phyloP scores from a whole-genome alignment of 2,329 filamentous ascomycete species.

The Aureobasidium lini region DNA sequence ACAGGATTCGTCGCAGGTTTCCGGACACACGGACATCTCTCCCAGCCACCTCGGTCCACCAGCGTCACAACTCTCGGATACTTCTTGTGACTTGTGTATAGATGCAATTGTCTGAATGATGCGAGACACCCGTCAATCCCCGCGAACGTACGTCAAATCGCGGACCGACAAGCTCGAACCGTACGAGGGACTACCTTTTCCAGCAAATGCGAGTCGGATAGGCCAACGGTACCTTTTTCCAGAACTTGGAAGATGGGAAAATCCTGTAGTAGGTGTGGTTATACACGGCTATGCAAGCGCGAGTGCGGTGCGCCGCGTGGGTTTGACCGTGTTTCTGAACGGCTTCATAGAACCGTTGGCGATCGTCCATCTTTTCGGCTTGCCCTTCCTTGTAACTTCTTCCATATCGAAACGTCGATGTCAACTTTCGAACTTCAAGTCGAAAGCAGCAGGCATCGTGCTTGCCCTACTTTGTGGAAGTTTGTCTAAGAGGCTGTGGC shows the following conservation, averaged over 20 bases:
- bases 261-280: neutral
- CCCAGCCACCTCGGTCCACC: too few species aligned
- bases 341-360: constrained; percentile 6
- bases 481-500: neutral
- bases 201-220: neutral
- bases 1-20: too few species aligned
- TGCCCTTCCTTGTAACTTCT: constrained; percentile 2
- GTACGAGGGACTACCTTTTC: neutral
- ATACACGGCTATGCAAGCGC: neutral
- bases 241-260: neutral
- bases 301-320: neutral
- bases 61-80: too few species aligned
- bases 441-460: neutral
- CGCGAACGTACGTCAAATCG: neutral
- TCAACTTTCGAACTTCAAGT: neutral
- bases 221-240: constrained; percentile 1
- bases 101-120: too few species aligned
- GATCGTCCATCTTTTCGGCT: neutral
- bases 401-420: constrained; percentile 11
- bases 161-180: neutral
- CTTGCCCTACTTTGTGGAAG: neutral
- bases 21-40: too few species aligned
- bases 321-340: neutral
- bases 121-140: neutral
- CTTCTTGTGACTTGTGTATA: too few species aligned